A percentile compares a stretch with the other conserved stretches of the same genome.
phyloP scores from a whole-genome alignment of 306 rosid species.

The Dalbergia cochinchinensis region DNA sequence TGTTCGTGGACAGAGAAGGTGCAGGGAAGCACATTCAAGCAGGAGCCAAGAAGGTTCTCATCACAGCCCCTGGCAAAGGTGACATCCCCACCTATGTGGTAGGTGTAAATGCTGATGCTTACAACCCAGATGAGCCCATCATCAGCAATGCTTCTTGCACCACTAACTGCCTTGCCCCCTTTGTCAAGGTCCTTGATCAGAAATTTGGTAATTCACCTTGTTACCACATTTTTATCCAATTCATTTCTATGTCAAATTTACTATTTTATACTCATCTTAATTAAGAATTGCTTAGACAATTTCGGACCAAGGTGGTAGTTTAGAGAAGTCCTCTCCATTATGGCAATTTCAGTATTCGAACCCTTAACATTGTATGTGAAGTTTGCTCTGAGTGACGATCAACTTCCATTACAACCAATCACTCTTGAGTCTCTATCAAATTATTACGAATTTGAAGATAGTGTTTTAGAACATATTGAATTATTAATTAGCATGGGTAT shows the following conservation, averaged over 20 bases:
- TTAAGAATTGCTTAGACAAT: no score
- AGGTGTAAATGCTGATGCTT: constrained; percentile 87
- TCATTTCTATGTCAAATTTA: not conserved
- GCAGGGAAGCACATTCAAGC: constrained; percentile 95
- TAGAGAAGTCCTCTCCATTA: no score
- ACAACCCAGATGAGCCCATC: constrained; percentile 74
- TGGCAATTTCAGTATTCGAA: no score
- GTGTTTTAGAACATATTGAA: not conserved
- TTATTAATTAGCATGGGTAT: not conserved
- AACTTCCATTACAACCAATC: not conserved
- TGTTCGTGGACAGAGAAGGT: constrained; percentile 96
- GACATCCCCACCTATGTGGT: constrained; percentile 98
- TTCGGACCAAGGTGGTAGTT: no score
- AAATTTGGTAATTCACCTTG: constrained; percentile 69
- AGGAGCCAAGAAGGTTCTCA: constrained; percentile 96
- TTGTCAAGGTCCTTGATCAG: constrained; percentile 96
- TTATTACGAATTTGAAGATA: not conserved
- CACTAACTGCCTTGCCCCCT: constrained; percentile 99
- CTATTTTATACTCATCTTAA: no score
- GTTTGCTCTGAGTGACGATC: no score
- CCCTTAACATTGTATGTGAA: no score
- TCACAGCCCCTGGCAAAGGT: constrained; percentile 98
- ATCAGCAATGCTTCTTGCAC: constrained; percentile 99
- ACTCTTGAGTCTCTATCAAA: not conserved
- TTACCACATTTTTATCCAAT: not conserved